Evolutionary conservation across 768 basidiomycete genomes (phyloP).

Genomic region (Suillus paluster): DNA sequence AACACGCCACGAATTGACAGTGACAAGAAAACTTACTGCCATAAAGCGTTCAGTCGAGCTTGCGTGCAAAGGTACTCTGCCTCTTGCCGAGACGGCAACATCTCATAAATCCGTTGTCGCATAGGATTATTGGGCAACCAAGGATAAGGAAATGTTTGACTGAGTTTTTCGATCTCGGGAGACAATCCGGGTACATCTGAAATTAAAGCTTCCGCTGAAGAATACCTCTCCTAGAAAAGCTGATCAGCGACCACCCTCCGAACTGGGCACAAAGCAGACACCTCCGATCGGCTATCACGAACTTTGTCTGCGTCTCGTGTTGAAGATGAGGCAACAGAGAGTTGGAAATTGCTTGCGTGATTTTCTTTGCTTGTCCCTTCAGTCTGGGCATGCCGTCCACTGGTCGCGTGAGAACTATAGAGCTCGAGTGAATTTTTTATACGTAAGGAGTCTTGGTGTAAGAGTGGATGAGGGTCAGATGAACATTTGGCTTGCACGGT

Average conservation of each 20-base stretch:
- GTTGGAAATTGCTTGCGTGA: conserved; percentile 19
- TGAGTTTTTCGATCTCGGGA: conserved; percentile 50
- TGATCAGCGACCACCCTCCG: neutral
- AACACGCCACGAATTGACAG: neutral
- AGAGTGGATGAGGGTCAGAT: conserved; percentile 54
- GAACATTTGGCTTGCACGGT: conserved; percentile 45
- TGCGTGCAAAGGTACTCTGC: conserved; percentile 65
- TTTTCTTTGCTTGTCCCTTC: conserved; percentile 11
- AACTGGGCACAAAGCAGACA: conserved; percentile 8
- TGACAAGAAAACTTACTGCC: conserved; percentile 58
- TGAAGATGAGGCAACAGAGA: conserved; percentile 6
- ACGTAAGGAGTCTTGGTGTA: conserved; percentile 59
- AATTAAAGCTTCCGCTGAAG: conserved; percentile 26
- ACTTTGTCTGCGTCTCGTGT: conserved; percentile 10
- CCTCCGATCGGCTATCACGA: conserved; percentile 30
- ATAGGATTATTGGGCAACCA: conserved; percentile 68
- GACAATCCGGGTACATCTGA: conserved; percentile 26
- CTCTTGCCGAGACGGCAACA: conserved; percentile 62
- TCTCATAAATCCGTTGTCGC: conserved; percentile 63
- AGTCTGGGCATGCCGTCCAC: conserved; percentile 16
- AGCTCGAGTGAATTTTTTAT: conserved; percentile 74
- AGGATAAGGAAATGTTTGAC: conserved; percentile 71
- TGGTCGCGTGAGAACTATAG: conserved; percentile 42
- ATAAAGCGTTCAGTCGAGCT: conserved; percentile 68
- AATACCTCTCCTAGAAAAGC: conserved; percentile 26